These are phyloP conservation scores for Sclerotinia minor DNA, from an alignment of 2,329 filamentous ascomycete genomes.

Conservation along the genomic window DNA sequence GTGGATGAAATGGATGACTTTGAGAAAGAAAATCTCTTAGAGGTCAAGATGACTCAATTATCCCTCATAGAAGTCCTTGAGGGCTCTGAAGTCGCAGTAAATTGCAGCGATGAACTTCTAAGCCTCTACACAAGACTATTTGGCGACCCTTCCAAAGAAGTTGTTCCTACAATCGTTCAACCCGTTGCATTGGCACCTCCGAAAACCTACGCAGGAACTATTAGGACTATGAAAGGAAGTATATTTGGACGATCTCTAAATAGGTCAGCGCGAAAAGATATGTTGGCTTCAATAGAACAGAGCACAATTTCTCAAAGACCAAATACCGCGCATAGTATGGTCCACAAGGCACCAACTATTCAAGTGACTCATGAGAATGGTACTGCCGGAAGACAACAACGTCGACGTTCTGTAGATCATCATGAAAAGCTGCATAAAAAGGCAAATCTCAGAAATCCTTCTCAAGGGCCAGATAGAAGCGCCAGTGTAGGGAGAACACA, in stretches of 20 bases:
- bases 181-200: conserved; percentile 47
- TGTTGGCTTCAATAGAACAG: conserved; percentile 42
- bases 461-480: conserved; percentile 50
- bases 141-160: conserved; percentile 55
- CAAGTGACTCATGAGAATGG: conserved; percentile 71
- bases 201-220: conserved; percentile 69
- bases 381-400: conserved; percentile 42
- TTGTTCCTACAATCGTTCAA: not conserved
- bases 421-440: conserved; percentile 44
- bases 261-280: conserved; percentile 47
- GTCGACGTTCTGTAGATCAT: conserved; percentile 28
- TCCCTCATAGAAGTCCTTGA: conserved; percentile 80
- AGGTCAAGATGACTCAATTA: conserved; percentile 94
- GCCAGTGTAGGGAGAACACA: conserved; percentile 47
- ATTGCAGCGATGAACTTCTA: conserved; percentile 81
- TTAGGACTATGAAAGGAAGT: conserved; percentile 69
- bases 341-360: conserved; percentile 60
- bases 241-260: conserved; percentile 66
- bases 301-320: conserved; percentile 41
- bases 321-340: conserved; percentile 36
- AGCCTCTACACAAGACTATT: conserved; percentile 81
- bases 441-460: conserved; percentile 42
- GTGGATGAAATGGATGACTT: conserved; percentile 79
- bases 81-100: conserved; percentile 81
- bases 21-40: conserved; percentile 85